Evolutionary conservation across 2,329 filamentous ascomycete genomes (phyloP), one percentile per base, ranked within the genome.

Genomic region (Teratosphaeriaceae sp.): DNA sequence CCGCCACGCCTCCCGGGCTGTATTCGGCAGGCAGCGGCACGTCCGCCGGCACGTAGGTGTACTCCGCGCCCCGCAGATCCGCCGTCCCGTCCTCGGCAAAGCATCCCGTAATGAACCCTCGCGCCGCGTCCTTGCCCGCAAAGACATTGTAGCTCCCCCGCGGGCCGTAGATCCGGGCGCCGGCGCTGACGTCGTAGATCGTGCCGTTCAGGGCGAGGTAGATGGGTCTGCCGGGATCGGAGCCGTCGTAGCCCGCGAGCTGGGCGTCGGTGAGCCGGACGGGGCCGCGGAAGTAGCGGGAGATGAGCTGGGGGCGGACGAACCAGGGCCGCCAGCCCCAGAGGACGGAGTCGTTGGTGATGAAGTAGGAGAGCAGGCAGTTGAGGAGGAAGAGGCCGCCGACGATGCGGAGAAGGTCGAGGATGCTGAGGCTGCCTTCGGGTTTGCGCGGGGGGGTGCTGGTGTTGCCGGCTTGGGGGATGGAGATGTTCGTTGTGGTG

Each of bases 21-120:
- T 19, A 34, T 18, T 34, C 31, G 7, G 31, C 9, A 5, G 31
- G 31, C 11, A 34, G 18, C 1, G 55, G 61, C 4, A 61, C 54
- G 20, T 84, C 74, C 7, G 90, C 62, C 1, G 79, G 78, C 2
- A 82, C 64, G 66, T 80, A 97, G 78, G 94, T 92, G 50, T 82
- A 76, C 68, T 97, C 92, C 3, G 87, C 83, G 35, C 92, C 92
- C 48, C 85, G 78, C 63, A 96, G 69, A 68, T 98, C 92, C 3
- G 85, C 75, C 2, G 82, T 92, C 23, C 82, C 72, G 71, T 98
- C 92, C 50, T 88, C 83, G 29, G 78, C 71, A 69, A 98, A 98
- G 65, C 92, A 98, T 15, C 87, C 88, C 2, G 92, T 97, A 16
- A 98, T 81, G 65, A 88, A 98, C 16, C 83, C 88, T 38, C 92